phyloP scores from a whole-genome alignment of 2,329 filamentous ascomycete genomes.

The Purpureocillium lavendulum region DNA sequence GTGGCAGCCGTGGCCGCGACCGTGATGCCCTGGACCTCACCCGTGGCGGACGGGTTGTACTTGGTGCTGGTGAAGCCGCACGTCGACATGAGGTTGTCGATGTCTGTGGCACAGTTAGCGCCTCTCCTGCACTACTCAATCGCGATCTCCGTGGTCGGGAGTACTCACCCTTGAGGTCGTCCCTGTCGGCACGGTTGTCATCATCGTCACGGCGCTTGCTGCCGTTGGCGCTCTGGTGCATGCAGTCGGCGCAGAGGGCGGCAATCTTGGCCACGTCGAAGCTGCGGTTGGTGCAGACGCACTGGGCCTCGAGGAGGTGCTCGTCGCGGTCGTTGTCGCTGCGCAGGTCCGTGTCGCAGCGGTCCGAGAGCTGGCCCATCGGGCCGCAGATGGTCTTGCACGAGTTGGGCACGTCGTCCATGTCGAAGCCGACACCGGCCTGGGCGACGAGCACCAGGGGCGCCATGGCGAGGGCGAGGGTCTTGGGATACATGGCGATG shows the following conservation, averaged over 20 bases:
- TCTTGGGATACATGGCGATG: background rate
- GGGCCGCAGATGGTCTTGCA: conserved; percentile 28
- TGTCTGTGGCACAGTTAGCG: conserved; percentile 16
- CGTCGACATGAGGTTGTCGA: conserved; percentile 22
- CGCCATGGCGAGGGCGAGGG: conserved; percentile 7
- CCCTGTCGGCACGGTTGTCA: conserved; percentile 8
- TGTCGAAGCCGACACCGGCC: conserved; percentile 24
- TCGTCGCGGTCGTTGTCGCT: conserved; percentile 22
- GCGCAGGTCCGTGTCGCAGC: conserved; percentile 24
- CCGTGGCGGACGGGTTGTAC: conserved; percentile 19
- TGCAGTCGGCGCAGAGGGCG: conserved; percentile 28
- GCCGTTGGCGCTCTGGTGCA: conserved; percentile 20
- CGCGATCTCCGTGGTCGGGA: background rate
- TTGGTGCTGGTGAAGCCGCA: conserved; percentile 24
- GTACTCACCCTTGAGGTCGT: conserved; percentile 14
- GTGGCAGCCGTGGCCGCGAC: conserved; percentile 23
- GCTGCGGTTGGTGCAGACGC: conserved; percentile 31
- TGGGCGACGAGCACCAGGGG: conserved; percentile 18
- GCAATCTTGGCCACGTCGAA: conserved; percentile 28
- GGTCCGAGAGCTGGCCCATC: conserved; percentile 22
- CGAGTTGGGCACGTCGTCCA: conserved; percentile 22
- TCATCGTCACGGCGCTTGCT: conserved; percentile 5
- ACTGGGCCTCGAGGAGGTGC: conserved; percentile 27
- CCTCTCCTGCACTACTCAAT: background rate
- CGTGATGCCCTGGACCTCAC: conserved; percentile 16